phyloP scores from a whole-genome alignment of 2,329 filamentous ascomycete species.

The Colletotrichum ledebouriae region DNA sequence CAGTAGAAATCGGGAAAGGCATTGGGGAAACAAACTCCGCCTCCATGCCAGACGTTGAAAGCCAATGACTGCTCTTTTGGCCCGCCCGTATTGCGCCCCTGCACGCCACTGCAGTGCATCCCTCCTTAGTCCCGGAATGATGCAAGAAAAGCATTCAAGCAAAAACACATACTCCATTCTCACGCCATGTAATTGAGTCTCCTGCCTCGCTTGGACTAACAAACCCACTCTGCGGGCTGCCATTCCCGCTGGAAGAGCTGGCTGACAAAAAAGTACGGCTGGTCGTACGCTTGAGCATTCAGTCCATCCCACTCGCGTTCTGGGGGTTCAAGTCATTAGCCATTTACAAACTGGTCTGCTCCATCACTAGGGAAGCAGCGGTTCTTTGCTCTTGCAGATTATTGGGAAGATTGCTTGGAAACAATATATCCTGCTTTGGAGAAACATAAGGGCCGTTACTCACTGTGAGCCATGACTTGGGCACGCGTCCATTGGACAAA shows the following conservation, averaged over 20 bases:
- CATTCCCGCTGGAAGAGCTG: slow-evolving; percentile 71
- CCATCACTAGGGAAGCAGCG: not conserved
- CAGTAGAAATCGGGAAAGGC: slow-evolving; percentile 5
- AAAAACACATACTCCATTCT: slow-evolving; percentile 12
- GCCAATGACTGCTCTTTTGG: slow-evolving; percentile 39
- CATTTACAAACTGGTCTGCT: not conserved
- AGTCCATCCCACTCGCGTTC: slow-evolving; percentile 61
- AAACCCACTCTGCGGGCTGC: slow-evolving; percentile 54
- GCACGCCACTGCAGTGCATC: slow-evolving; percentile 31
- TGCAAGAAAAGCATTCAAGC: slow-evolving; percentile 6
- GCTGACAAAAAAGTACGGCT: slow-evolving; percentile 72
- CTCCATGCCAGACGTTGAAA: slow-evolving; percentile 37
- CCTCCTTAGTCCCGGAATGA: slow-evolving; percentile 19
- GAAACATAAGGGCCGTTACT: slow-evolving; percentile 46
- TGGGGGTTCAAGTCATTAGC: slow-evolving; percentile 42
- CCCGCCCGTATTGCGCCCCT: slow-evolving; percentile 37
- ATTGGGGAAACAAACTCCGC: slow-evolving; percentile 27
- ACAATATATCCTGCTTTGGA: not conserved
- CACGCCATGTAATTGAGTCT: slow-evolving; percentile 19
- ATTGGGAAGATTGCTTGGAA: not conserved
- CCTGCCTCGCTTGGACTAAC: slow-evolving; percentile 38
- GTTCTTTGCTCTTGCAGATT: not conserved
- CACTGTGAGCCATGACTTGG: slow-evolving; percentile 61
- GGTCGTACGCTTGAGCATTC: slow-evolving; percentile 61
- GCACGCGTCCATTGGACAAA: slow-evolving; percentile 63